Percentiles rank a stretch among this genome's conserved stretches.
Conservation (phyloP, 129 eudicot genomes). For the Tagetes erecta region DNA sequence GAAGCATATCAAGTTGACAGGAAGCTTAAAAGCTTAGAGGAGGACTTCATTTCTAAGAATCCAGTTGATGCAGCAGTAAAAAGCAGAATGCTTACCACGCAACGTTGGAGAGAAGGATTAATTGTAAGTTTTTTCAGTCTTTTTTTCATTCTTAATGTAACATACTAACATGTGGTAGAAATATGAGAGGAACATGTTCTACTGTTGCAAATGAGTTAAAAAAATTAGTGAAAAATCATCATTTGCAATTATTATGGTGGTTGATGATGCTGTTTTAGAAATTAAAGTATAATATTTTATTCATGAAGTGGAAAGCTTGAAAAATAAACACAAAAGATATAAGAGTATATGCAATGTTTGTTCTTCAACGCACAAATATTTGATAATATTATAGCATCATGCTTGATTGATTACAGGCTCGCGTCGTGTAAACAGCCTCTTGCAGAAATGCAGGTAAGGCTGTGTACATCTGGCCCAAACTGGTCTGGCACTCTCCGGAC, state of each 20-base stretch:
- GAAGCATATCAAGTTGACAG: constrained; percentile 84
- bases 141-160: neutral
- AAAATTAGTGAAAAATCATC: neutral
- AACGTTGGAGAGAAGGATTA: constrained; percentile 79
- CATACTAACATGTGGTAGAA: neutral
- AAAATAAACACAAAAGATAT: neutral
- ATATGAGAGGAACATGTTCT: neutral
- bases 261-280: too few relatives aligned
- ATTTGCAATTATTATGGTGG: neutral
- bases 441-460: too few relatives aligned
- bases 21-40: constrained; percentile 63
- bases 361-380: constrained; percentile 1
- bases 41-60: constrained; percentile 58
- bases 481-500: too few relatives aligned
- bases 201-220: constrained; percentile 1
- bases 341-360: constrained; percentile 1
- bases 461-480: too few relatives aligned
- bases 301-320: too few relatives aligned
- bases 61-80: constrained; percentile 45
- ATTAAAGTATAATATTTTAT: too few relatives aligned
- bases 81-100: constrained; percentile 50
- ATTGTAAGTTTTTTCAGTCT: constrained; percentile 61
- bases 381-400: neutral
- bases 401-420: neutral
- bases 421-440: too few relatives aligned